Evolutionary conservation across 192 early-diverging fungal genomes (phyloP), one percentile per base, ranked within the genome.

Genomic region (Oehlia diaphana): DNA sequence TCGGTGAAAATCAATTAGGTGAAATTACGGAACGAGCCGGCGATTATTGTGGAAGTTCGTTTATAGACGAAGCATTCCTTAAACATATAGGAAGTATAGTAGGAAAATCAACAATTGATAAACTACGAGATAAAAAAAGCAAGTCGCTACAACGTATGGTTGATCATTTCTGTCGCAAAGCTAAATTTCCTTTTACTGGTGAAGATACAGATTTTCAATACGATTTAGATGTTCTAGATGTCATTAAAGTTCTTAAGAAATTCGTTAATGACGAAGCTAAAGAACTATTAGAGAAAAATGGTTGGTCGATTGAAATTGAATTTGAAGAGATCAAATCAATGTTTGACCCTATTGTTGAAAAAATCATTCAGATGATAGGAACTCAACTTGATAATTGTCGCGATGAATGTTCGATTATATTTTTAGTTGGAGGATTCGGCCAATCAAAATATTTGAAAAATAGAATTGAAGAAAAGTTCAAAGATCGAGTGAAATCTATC

Each of bases 391-490:
- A 85, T 0, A 83, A 87, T 50, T 72, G 79, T 5, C 49, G 63
- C 16, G 80, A 83, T 26, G 76, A 75, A 12, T 77, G 86, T 39
- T 84, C 87, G 23, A 86, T 86, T 44, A 85, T 90, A 50, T 86
- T 88, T 72, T 78, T 90, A 39, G 89, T 90, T 58, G 89, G 89
- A 81, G 89, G 89, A 8, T 90, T 90, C 62, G 84, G 86, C 13
- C 84, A 86, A 0, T 90, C 89, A 47, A 88, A 87, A 74, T 90
- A 90, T 63, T 80, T 90, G 5, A 85, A 85, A 74, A 86, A 88
- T 75, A 84, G 87, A 78, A 84, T 88, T 14, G 83, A 87, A 66
- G 80, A 90, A 64, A 84, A 88, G 67, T 88, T 90, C 79, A 81
- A 83, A 37, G 64, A 16, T 50, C 85, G 83, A 28, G 86, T 88